Base-by-base conservation (phyloP, 108 stramenopile genomes). In the Stephanodiscus triporus region DNA sequence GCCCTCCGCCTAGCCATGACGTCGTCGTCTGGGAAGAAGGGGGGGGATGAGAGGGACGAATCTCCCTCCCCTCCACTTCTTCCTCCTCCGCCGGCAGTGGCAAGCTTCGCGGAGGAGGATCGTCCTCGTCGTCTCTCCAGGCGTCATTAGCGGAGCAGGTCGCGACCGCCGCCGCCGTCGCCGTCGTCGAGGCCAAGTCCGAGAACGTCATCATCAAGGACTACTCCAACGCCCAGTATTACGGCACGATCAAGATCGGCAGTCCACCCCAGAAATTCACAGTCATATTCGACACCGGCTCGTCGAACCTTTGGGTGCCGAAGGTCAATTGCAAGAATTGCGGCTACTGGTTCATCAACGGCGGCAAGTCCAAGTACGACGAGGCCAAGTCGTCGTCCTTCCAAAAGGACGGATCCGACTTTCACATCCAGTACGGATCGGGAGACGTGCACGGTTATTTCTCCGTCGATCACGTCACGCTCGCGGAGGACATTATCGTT, bases 271-370 rank as follows among this genome's bases (percentile, higher is more conserved):
- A 96, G 73, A 54, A 63, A 7, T 95, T 98, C 70, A 60, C 83
- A 5, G 96, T 98, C 64, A 89, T 97, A 54, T 97, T 97, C 78
- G 99, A 99, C 71, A 98, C 97, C 8, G 99, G 98, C 0, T 92
- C 89, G 23, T 84, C 87, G 51, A 96, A 99, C 81, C 77, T 98
- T 6, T 99, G 99, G 99, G 92, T 98, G 3, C 93, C 99, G 9
- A 86, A 90, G 16, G 77, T 63, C 20, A 60, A 87, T 2, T 98
- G 97, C 77, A 81, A 93, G 30, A 66, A 68, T 38, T 81, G 84
- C 24, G 89, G 89, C 11, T 53, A 68, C 10, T 75, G 76, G 64
- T 77, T 81, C 70, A 82, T 86, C 63, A 76, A 43, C 62, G 72
- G 72, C 75, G 90, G 90, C 13, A 85, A 85, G 65, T 64, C 72